Conservation (phyloP, 768 basidiomycete genomes). For the Amanita jacksonii region DNA sequence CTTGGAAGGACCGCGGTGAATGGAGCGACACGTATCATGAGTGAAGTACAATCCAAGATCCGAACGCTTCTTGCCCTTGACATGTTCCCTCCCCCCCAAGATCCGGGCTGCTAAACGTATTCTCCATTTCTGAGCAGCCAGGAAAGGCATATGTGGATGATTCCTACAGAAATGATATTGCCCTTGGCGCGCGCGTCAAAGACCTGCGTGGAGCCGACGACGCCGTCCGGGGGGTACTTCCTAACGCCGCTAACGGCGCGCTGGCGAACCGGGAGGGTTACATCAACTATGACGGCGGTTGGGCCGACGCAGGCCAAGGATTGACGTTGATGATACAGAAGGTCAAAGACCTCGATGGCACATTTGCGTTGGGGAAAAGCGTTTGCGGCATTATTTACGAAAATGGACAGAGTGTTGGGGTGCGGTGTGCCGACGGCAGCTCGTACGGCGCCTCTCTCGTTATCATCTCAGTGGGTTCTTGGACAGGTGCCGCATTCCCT, state of each 20-base stretch:
- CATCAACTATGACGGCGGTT: constrained; percentile 71
- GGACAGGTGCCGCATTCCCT: constrained; percentile 78
- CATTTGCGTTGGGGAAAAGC: constrained; percentile 45
- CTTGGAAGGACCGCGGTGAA: constrained; percentile 58
- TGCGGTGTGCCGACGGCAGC: constrained; percentile 51
- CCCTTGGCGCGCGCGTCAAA: constrained; percentile 42
- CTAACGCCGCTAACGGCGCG: constrained; percentile 26
- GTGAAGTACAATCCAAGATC: constrained; percentile 35
- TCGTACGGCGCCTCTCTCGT: constrained; percentile 48
- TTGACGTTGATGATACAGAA: constrained; percentile 42
- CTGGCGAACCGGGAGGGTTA: constrained; percentile 43
- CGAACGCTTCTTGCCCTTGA: constrained; percentile 4
- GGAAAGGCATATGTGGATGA: constrained; percentile 34
- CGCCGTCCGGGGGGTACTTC: constrained; percentile 40
- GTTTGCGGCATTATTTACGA: constrained; percentile 40
- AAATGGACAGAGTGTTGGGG: constrained; percentile 41
- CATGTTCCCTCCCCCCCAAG: constrained; percentile 24
- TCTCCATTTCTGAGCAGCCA: constrained; percentile 18
- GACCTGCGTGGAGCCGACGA: constrained; percentile 26
- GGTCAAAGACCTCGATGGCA: constrained; percentile 52
- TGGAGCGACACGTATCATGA: constrained; percentile 80
- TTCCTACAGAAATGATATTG: constrained; percentile 54
- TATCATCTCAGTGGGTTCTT: constrained; percentile 69
- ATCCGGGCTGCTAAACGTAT: constrained; percentile 52
- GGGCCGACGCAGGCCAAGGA: constrained; percentile 73